Evolutionary conservation across 306 rosid species (phyloP), one percentile per base, ranked within the genome.

Genomic region (Hippophae tibetana): DNA sequence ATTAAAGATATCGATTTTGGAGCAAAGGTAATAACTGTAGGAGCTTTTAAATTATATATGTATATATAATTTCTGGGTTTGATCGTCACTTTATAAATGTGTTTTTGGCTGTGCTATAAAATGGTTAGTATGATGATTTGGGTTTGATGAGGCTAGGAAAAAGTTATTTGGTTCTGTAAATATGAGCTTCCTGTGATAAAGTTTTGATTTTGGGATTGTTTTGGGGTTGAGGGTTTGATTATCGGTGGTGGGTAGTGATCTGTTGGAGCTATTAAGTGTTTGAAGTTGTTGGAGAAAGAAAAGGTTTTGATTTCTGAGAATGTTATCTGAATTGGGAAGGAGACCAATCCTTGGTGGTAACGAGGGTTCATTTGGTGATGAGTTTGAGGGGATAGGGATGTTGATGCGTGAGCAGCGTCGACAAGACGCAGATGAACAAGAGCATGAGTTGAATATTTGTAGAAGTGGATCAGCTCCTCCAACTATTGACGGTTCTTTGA

Each of bases 401-500:
- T 63, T 85, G 77, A 89, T 92, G 13, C 86, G 80, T 0, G 94
- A 92, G 70, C 98, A 79, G 73, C 84, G 89, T 25, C 66, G 85
- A 63, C 85, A 79, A 55, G 95, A 89, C 61, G 76, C 74, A 10
- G 89, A 89, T 68, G 92, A 86, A 72, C 92, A 56, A 3, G 95
- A 86, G 53, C 70, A 74, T 2, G 93, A 89, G 57, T 83, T 89
- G 42, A 86, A 81, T 76, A 56, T 89, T 45, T 89, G 65, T 66
- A 79, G 96, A 67, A 85, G 96, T 74, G 96, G 96, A 62, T 89
- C 97, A 52, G 97, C 97, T 12, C 97, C 97, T 53, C 97, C 97
- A 38, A 83, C 95, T 42, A 81, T 89, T 5, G 95, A 89, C 75
- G 97, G 97, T 57, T 89, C 97, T 43, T 55, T 81, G 40, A 89